Evolutionary conservation across 108 stramenopile genomes (phyloP).

Genomic region (Pseudonitzschia multistriata): DNA sequence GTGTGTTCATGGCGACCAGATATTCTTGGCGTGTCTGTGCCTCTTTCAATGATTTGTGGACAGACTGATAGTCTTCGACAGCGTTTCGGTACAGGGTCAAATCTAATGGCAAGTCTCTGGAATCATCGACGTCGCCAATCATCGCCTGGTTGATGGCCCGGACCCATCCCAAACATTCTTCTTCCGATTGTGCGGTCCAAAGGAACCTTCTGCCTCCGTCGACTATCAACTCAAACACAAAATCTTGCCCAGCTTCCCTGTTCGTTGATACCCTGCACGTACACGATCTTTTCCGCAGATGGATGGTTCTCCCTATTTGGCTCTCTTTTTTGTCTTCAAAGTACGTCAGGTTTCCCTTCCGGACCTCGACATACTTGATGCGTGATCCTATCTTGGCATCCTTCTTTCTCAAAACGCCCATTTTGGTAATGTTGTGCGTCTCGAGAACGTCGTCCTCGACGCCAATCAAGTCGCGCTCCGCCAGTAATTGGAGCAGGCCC

Average conservation of each 20-base stretch:
- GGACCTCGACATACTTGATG: slow-evolving; percentile 76
- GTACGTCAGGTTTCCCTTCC: slow-evolving; percentile 68
- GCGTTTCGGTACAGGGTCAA: slow-evolving; percentile 26
- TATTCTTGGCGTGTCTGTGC: slow-evolving; percentile 30
- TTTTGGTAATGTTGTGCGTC: slow-evolving; percentile 53
- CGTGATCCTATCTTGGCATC: slow-evolving; percentile 55
- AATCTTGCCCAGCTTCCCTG: slow-evolving; percentile 26
- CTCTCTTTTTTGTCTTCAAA: slow-evolving; percentile 36
- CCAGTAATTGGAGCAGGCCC: slow-evolving; percentile 59
- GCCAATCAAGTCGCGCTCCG: slow-evolving; percentile 59
- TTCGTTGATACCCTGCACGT: slow-evolving; percentile 20
- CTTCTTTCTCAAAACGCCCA: slow-evolving; percentile 69
- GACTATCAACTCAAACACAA: slow-evolving; percentile 59
- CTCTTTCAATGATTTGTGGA: slow-evolving; percentile 12
- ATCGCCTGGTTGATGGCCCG: slow-evolving; percentile 77
- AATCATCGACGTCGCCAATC: slow-evolving; percentile 56
- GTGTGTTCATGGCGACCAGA: slow-evolving; percentile 23
- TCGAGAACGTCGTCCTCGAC: slow-evolving; percentile 49
- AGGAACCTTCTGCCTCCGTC: slow-evolving; percentile 49
- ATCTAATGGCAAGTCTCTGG: slow-evolving; percentile 21
- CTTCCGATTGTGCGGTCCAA: slow-evolving; percentile 73
- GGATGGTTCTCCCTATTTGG: slow-evolving; percentile 51
- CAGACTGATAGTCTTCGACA: slow-evolving; percentile 23
- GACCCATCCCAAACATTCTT: slow-evolving; percentile 76
- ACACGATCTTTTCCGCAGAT: slow-evolving; percentile 53